Percentiles rank a stretch among this genome's conserved stretches.
phyloP scores from a whole-genome alignment of 2,329 filamentous ascomycete species.

The Penicillium sp. region DNA sequence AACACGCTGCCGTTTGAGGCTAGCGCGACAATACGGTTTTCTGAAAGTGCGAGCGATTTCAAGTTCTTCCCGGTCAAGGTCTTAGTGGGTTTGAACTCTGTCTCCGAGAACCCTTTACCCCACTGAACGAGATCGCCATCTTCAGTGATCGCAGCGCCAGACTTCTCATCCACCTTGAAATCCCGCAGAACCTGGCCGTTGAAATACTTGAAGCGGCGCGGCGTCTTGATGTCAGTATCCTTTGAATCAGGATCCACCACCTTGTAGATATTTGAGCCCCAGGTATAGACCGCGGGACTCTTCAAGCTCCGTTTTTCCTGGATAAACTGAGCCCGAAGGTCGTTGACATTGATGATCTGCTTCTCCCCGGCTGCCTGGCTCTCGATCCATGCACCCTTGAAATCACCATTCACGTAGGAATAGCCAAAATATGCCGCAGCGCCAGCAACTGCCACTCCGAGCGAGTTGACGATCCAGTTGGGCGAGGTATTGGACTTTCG shows the following conservation, averaged over 20 bases:
- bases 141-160: slow-evolving; percentile 85
- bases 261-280: slow-evolving; percentile 83
- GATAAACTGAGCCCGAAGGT: slow-evolving; percentile 80
- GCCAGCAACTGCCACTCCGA: slow-evolving; percentile 36
- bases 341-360: slow-evolving; percentile 47
- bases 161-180: slow-evolving; percentile 77
- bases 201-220: slow-evolving; percentile 77
- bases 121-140: slow-evolving; percentile 89
- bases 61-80: slow-evolving; percentile 84
- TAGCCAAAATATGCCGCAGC: slow-evolving; percentile 36
- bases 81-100: slow-evolving; percentile 62
- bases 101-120: slow-evolving; percentile 74
- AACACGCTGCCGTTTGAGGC: slow-evolving; percentile 76
- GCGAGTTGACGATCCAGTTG: slow-evolving; percentile 35
- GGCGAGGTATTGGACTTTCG: slow-evolving; percentile 18
- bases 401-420: slow-evolving; percentile 30
- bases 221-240: slow-evolving; percentile 76
- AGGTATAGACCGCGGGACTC: slow-evolving; percentile 87
- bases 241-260: slow-evolving; percentile 84
- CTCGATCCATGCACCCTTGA: slow-evolving; percentile 21
- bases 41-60: slow-evolving; percentile 72
- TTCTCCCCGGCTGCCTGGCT: slow-evolving; percentile 22
- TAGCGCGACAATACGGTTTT: slow-evolving; percentile 80
- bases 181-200: slow-evolving; percentile 82
- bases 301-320: slow-evolving; percentile 82